These are phyloP conservation scores for Allium sativum DNA, from an alignment of 106 monocot species.

Conservation along the genomic window DNA sequence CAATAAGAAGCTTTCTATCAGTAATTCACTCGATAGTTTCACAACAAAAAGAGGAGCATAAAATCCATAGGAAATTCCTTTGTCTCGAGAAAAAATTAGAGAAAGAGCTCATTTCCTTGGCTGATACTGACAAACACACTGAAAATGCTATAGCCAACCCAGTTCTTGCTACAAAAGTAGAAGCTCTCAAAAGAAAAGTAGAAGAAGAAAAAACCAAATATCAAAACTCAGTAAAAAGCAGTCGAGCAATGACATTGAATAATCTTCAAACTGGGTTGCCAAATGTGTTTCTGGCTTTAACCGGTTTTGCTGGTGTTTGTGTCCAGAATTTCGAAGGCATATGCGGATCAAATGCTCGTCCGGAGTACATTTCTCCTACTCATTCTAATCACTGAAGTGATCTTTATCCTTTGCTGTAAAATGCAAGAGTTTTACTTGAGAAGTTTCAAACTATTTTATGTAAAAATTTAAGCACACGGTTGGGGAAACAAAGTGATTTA, in stretches of 20 bases:
- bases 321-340: constrained; percentile 46
- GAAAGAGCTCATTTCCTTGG: constrained; percentile 35
- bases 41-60: constrained; percentile 57
- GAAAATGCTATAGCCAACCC: neutral
- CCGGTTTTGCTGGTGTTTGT: constrained; percentile 49
- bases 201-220: constrained; percentile 70
- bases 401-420: neutral
- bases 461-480: too few relatives aligned
- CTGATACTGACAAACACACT: constrained; percentile 2
- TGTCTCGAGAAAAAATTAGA: constrained; percentile 41
- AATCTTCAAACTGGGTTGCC: constrained; percentile 71
- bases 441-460: too few relatives aligned
- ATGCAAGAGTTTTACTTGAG: too few relatives aligned
- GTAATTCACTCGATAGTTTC: constrained; percentile 50
- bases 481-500: too few relatives aligned
- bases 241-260: constrained; percentile 65
- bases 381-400: neutral
- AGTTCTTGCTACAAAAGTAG: constrained; percentile 21
- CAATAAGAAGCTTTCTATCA: constrained; percentile 65
- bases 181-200: constrained; percentile 39
- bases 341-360: neutral
- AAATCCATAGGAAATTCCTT: constrained; percentile 50
- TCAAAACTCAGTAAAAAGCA: constrained; percentile 42
- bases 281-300: constrained; percentile 82
- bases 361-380: neutral